phyloP scores from a whole-genome alignment of 768 basidiomycete species.

The Tephrocybe sp. region DNA sequence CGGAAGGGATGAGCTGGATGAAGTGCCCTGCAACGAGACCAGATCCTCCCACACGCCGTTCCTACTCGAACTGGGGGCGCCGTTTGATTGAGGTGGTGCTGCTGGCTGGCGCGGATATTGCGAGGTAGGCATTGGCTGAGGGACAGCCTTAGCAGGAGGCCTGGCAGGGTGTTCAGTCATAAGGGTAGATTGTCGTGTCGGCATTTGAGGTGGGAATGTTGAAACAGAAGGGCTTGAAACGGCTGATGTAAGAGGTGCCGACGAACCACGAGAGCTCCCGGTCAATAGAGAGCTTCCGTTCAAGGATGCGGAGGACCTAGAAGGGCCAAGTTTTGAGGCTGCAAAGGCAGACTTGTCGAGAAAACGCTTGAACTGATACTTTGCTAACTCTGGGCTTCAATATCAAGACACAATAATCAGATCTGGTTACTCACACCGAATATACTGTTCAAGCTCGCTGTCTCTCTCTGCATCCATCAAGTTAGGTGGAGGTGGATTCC shows the following conservation, averaged over 20 bases:
- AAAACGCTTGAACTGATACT: constrained; percentile 79
- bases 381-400: constrained; percentile 43
- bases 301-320: constrained; percentile 32
- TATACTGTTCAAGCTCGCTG: constrained; percentile 89
- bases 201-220: constrained; percentile 3
- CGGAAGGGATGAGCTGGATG: constrained; percentile 51
- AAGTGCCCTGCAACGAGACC: constrained; percentile 43
- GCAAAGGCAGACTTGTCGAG: constrained; percentile 47
- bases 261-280: constrained; percentile 21
- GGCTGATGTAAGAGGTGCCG: constrained; percentile 23
- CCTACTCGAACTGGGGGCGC: constrained; percentile 25
- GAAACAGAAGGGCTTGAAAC: constrained; percentile 13
- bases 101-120: constrained; percentile 20
- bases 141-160: constrained; percentile 22
- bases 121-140: constrained; percentile 21
- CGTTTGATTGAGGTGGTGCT: constrained; percentile 15
- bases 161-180: constrained; percentile 12
- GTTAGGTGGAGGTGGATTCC: constrained; percentile 81
- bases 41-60: constrained; percentile 60
- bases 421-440: constrained; percentile 60
- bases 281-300: constrained; percentile 23
- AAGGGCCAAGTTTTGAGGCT: constrained; percentile 45
- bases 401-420: constrained; percentile 4
- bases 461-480: constrained; percentile 79
- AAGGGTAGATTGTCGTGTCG: constrained; percentile 16